Evolutionary conservation across 1,139 yeast species (phyloP).

Genomic region (Pneumocystis canis): DNA sequence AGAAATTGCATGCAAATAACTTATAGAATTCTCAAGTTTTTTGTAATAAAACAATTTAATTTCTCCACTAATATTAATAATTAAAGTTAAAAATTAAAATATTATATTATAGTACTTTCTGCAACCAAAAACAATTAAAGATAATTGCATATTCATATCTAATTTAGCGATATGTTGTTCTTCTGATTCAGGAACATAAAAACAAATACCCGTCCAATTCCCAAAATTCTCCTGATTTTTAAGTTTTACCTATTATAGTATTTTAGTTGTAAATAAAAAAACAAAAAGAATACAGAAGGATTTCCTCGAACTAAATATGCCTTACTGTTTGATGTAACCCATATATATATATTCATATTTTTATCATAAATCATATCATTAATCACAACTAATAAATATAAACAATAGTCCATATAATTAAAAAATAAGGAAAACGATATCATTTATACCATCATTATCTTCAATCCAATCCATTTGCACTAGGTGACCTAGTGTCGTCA

Average conservation of each 20-base stretch:
- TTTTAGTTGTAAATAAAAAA: conserved; percentile 3
- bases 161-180: conserved; percentile 17
- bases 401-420: conserved; percentile 10
- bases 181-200: conserved; percentile 16
- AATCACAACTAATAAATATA: conserved; percentile 7
- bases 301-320: conserved; percentile 10
- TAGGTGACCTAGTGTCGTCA: conserved; percentile 16
- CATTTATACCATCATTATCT: conserved; percentile 18
- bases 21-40: conserved; percentile 24
- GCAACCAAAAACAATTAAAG: conserved; percentile 26
- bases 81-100: not conserved
- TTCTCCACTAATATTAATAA: conserved; percentile 17
- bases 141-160: conserved; percentile 27
- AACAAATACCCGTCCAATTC: conserved; percentile 11
- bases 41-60: conserved; percentile 24
- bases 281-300: conserved; percentile 14
- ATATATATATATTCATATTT: conserved; percentile 16
- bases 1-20: conserved; percentile 19
- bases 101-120: conserved; percentile 9
- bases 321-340: conserved; percentile 14
- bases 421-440: conserved; percentile 16
- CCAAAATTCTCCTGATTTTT: conserved; percentile 1
- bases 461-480: conserved; percentile 21
- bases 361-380: conserved; percentile 10
- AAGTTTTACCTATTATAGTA: conserved; percentile 6